Evolutionary conservation across 108 stramenopile genomes (phyloP), one percentile per base, ranked within the genome.

Genomic region (Hondaea fermentalgiana): DNA sequence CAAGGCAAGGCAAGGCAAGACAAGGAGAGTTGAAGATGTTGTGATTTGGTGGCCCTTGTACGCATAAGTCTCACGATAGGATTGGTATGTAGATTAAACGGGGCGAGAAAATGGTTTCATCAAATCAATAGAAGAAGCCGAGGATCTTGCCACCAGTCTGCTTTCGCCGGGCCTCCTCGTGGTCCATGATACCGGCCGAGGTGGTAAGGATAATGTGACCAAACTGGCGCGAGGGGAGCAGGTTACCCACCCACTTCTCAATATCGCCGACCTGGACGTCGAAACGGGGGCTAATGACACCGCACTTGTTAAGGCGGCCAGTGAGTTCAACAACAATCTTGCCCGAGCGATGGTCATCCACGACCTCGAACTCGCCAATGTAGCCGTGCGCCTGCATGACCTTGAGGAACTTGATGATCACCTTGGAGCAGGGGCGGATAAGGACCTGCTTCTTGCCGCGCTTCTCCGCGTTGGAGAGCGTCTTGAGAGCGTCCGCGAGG

Each of bases 381-480:
- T 99, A 99, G 90, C 99, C 99, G 94, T 99, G 95, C 93, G 97
- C 96, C 96, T 99, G 99, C 99, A 99, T 99, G 88, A 95, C 95
- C 91, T 96, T 96, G 93, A 99, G 96, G 95, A 99, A 99, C 95
- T 99, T 99, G 92, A 99, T 92, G 87, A 99, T 95, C 72, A 99
- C 99, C 97, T 99, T 99, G 87, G 97, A 98, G 60, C 95, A 97
- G 60, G 99, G 99, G 58, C 99, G 97, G 94, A 99, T 96, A 76
- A 99, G 93, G 44, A 99, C 98, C 93, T 99, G 99, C 88, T 98
- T 91, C 92, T 99, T 98, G 90, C 99, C 99, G 89, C 98, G 98
- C 96, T 99, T 99, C 93, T 99, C 99, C 60, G 99, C 99, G 95
- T 99, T 99, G 93, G 97, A 96, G 93, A 99, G 97, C 91, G 98